Percentiles rank a stretch among this genome's conserved stretches.
Evolutionary conservation across 1,284 basidiomycete genomes (phyloP).

Genomic region (Trametes polyzona): DNA sequence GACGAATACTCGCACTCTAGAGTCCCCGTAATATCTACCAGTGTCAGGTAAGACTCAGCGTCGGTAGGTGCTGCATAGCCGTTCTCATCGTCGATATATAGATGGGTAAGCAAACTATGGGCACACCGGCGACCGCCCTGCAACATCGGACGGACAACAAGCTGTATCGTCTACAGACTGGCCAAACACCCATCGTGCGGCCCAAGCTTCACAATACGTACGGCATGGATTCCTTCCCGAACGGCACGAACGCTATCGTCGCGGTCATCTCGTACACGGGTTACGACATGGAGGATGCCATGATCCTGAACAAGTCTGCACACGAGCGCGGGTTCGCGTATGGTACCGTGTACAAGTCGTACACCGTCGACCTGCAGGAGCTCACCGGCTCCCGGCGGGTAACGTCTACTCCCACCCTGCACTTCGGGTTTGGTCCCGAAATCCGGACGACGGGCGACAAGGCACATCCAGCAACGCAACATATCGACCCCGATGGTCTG

Average conservation of each 20-base stretch:
- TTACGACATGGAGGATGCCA: slow-evolving; percentile 99
- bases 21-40: slow-evolving; percentile 89
- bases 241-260: slow-evolving; percentile 97
- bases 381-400: slow-evolving; percentile 67
- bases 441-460: slow-evolving; percentile 65
- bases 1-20: slow-evolving; percentile 40
- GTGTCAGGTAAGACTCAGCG: slow-evolving; percentile 66
- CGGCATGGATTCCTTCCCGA: slow-evolving; percentile 98
- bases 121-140: slow-evolving; percentile 92
- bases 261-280: slow-evolving; percentile 99
- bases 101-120: slow-evolving; percentile 99
- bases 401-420: slow-evolving; percentile 58
- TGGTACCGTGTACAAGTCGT: slow-evolving; percentile 96
- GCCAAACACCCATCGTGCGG: slow-evolving; percentile 95
- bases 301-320: slow-evolving; percentile 99
- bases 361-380: slow-evolving; percentile 91
- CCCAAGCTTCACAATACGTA: slow-evolving; percentile 94
- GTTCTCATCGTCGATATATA: slow-evolving; percentile 38
- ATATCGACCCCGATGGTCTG: slow-evolving; percentile 85
- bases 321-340: slow-evolving; percentile 98
- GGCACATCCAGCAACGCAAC: slow-evolving; percentile 57
- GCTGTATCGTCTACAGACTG: slow-evolving; percentile 93
- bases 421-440: slow-evolving; percentile 89
- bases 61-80: neutral
- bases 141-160: slow-evolving; percentile 98